Percentiles rank a stretch among this genome's conserved stretches.
These are phyloP conservation scores for Aspergillus haitiensis DNA, from an alignment of 495 filamentous ascomycete species.

Conservation along the genomic window DNA sequence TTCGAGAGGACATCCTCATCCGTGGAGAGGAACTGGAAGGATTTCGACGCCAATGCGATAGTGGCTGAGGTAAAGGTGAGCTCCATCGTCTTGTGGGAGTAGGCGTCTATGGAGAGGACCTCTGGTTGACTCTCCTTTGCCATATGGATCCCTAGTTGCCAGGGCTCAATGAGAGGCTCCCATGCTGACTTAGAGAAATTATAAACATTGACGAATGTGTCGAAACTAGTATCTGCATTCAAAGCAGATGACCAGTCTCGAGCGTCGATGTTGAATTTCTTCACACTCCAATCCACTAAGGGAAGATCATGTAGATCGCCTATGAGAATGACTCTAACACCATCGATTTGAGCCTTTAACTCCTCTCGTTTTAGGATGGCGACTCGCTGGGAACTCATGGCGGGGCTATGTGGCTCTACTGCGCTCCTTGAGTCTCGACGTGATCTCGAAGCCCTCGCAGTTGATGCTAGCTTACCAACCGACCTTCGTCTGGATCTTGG, in stretches of 20 bases:
- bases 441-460: constrained; percentile 45
- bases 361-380: constrained; percentile 75
- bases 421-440: constrained; percentile 41
- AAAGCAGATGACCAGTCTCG: constrained; percentile 88
- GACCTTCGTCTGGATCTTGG: constrained; percentile 58
- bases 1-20: constrained; percentile 94
- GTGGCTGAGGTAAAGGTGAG: constrained; percentile 90
- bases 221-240: constrained; percentile 82
- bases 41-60: constrained; percentile 90
- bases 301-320: constrained; percentile 94
- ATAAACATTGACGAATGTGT: constrained; percentile 94
- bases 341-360: constrained; percentile 77
- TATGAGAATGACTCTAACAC: constrained; percentile 90
- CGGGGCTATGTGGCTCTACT: constrained; percentile 28
- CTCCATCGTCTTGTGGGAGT: constrained; percentile 86
- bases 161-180: constrained; percentile 96
- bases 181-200: constrained; percentile 99
- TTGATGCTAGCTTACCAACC: constrained; percentile 64
- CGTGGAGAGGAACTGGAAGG: constrained; percentile 81
- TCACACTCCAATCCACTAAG: constrained; percentile 90
- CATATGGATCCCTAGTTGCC: constrained; percentile 89
- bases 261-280: constrained; percentile 78
- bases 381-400: constrained; percentile 39
- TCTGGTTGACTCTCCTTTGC: constrained; percentile 75
- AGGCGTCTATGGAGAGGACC: constrained; percentile 76